These are phyloP conservation scores for Ogataea nonfermentans DNA, from an alignment of 805 yeast species.

Conservation along the genomic window DNA sequence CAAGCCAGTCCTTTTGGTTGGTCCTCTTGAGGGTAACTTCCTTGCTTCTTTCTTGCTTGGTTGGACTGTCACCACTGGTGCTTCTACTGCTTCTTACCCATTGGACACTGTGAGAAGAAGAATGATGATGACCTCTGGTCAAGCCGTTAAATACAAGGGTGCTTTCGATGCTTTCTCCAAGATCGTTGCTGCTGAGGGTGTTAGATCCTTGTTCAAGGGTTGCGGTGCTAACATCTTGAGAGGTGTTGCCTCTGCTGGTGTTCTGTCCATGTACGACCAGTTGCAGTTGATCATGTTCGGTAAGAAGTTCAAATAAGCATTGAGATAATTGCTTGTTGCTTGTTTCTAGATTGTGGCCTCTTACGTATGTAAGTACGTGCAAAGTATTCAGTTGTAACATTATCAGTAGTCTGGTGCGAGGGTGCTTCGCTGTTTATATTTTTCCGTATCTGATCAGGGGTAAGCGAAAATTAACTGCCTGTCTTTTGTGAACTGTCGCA, in stretches of 20 bases:
- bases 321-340: slow-evolving; percentile 9
- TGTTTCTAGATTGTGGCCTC: slow-evolving; percentile 11
- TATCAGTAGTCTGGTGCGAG: slow-evolving; percentile 4
- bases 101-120: slow-evolving; percentile 99
- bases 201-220: slow-evolving; percentile 92
- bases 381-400: slow-evolving; percentile 12
- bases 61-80: slow-evolving; percentile 98
- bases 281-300: slow-evolving; percentile 93
- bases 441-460: slow-evolving; percentile 9
- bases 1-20: slow-evolving; percentile 92
- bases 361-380: slow-evolving; percentile 12
- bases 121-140: slow-evolving; percentile 99
- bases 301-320: slow-evolving; percentile 77
- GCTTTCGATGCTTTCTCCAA: slow-evolving; percentile 89
- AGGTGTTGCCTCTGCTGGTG: slow-evolving; percentile 99
- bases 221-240: slow-evolving; percentile 99
- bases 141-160: slow-evolving; percentile 94
- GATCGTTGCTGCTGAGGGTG: slow-evolving; percentile 96
- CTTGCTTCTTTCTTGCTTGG: slow-evolving; percentile 94
- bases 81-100: slow-evolving; percentile 98
- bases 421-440: slow-evolving; percentile 4
- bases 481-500: slow-evolving; percentile 3
- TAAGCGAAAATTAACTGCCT: neutral
- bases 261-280: slow-evolving; percentile 96
- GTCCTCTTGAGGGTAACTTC: slow-evolving; percentile 93